These are phyloP conservation scores for Lentinula guzmanii DNA, from an alignment of 768 basidiomycete species.

Conservation along the genomic window DNA sequence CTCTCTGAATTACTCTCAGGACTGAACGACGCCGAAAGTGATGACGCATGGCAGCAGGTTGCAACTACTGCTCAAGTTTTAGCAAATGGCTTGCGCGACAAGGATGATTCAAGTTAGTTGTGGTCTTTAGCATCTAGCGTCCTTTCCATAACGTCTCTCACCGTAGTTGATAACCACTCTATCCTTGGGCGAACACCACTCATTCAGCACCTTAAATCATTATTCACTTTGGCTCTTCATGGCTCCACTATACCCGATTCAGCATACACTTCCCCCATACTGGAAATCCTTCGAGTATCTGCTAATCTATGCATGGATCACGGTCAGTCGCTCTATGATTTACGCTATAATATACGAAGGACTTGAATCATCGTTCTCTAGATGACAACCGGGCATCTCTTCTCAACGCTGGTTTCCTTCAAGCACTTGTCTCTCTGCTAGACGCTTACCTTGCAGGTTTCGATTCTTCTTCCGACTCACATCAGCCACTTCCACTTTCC, in stretches of 20 bases:
- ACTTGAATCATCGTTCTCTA: conserved; percentile 19
- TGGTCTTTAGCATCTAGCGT: conserved; percentile 2
- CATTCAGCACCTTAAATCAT: conserved; percentile 56
- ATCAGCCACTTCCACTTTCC: conserved; percentile 45
- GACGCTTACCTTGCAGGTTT: conserved; percentile 60
- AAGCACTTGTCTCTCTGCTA: conserved; percentile 58
- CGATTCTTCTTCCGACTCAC: conserved; percentile 22
- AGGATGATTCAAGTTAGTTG: conserved; percentile 42
- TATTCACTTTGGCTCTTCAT: conserved; percentile 51
- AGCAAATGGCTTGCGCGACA: conserved; percentile 57
- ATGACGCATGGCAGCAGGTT: conserved; percentile 44
- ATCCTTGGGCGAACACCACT: conserved; percentile 59
- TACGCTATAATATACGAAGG: neutral
- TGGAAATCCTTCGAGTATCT: conserved; percentile 69
- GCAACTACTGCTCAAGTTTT: conserved; percentile 47
- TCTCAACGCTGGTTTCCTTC: conserved; percentile 65
- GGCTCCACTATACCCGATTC: conserved; percentile 40
- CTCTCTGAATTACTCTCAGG: conserved; percentile 28
- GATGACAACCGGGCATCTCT: conserved; percentile 72
- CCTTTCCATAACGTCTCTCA: conserved; percentile 12
- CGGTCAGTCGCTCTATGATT: conserved; percentile 32
- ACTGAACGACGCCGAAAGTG: conserved; percentile 22
- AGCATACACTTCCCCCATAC: conserved; percentile 43
- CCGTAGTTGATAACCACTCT: conserved; percentile 65
- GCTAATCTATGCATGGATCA: conserved; percentile 87